phyloP scores from a whole-genome alignment of 2,329 filamentous ascomycete genomes.

The Pyricularia sp. region DNA sequence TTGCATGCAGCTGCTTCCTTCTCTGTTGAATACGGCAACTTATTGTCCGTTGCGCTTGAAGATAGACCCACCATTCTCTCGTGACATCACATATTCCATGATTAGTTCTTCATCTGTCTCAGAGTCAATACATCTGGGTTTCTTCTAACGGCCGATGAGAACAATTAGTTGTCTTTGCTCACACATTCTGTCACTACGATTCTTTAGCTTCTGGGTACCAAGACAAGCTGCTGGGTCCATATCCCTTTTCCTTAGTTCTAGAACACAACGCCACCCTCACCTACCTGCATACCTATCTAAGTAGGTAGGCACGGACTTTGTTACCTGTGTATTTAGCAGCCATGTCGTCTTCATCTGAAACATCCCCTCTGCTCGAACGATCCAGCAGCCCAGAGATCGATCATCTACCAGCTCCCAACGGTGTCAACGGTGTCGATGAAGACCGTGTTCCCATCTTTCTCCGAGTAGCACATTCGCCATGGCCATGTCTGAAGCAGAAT shows the following conservation, averaged over 20 bases:
- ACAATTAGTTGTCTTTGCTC: not conserved
- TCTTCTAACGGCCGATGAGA: not conserved
- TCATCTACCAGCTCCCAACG: not conserved
- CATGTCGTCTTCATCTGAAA: not conserved
- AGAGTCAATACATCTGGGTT: not conserved
- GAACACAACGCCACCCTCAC: not conserved
- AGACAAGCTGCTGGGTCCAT: not conserved
- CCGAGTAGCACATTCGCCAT: constrained; percentile 41
- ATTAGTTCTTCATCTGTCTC: not conserved
- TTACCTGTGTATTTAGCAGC: not conserved
- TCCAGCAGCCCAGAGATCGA: not conserved
- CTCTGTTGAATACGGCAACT: not conserved
- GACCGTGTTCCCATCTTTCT: constrained; percentile 36
- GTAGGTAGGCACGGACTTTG: not conserved
- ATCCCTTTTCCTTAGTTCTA: not conserved
- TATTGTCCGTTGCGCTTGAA: not conserved
- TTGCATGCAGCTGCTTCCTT: not conserved
- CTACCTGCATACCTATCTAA: not conserved
- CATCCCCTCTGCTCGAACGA: not conserved
- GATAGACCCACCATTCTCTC: not conserved
- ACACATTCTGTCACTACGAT: not conserved
- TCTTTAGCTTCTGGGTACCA: not conserved
- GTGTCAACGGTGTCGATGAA: constrained; percentile 1
- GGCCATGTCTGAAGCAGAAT: constrained; percentile 35
- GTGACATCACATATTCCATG: too few species aligned